Conservation (phyloP, 768 basidiomycete species). For the Lactarius deliciosus region DNA sequence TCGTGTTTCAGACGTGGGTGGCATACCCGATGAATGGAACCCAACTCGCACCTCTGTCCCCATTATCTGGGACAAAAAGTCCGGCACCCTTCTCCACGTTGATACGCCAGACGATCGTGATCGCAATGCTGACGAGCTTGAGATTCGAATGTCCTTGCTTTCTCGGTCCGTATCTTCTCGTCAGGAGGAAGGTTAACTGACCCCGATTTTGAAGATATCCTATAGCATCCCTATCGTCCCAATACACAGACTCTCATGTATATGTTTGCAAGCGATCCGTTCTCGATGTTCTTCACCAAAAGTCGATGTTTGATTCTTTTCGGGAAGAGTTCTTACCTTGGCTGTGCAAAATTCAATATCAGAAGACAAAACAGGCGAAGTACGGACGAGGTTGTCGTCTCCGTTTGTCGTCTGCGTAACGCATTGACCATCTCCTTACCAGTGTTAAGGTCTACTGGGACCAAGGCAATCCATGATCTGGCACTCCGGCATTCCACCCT, state of each 20-base stretch:
- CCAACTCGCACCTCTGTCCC: constrained; percentile 44
- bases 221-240: constrained; percentile 62
- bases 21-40: constrained; percentile 68
- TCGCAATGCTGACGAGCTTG: constrained; percentile 65
- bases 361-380: constrained; percentile 54
- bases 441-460: constrained; percentile 51
- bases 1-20: constrained; percentile 51
- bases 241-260: constrained; percentile 82
- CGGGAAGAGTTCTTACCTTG: constrained; percentile 91
- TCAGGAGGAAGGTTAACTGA: constrained; percentile 10
- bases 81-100: constrained; percentile 68
- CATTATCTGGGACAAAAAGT: constrained; percentile 66
- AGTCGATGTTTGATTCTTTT: constrained; percentile 74
- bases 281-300: constrained; percentile 67
- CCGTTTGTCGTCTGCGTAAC: constrained; percentile 4
- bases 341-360: constrained; percentile 86
- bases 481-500: constrained; percentile 64
- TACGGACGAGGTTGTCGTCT: constrained; percentile 52
- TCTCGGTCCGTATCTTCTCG: constrained; percentile 50
- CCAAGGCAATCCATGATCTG: constrained; percentile 47
- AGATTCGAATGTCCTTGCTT: constrained; percentile 73
- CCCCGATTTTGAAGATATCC: constrained; percentile 55
- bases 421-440: not conserved
- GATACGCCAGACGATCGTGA: constrained; percentile 71
- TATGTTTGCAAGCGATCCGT: constrained; percentile 81